Conservation (phyloP, 1,139 yeast species). For the Taphrina sp. region DNA sequence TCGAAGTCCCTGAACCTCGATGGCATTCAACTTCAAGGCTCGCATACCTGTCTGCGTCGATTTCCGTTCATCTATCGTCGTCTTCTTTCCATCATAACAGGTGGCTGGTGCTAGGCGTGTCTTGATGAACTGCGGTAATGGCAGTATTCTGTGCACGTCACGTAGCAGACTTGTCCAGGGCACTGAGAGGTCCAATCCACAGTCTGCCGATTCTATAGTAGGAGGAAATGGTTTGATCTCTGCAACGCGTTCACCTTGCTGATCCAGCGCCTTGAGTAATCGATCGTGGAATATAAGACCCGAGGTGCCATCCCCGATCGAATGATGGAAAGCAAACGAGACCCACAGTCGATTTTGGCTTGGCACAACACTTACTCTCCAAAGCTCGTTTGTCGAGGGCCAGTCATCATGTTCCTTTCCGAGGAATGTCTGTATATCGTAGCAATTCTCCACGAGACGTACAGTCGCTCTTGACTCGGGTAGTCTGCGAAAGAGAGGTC, state of each 20-base stretch:
- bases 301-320: slow-evolving; percentile 27
- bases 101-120: background rate
- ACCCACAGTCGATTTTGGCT: slow-evolving; percentile 2
- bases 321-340: slow-evolving; percentile 26
- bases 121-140: slow-evolving; percentile 7
- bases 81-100: slow-evolving; percentile 16
- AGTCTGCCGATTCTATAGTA: background rate
- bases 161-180: background rate
- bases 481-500: background rate
- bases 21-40: background rate
- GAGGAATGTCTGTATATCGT: background rate
- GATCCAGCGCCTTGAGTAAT: slow-evolving; percentile 6
- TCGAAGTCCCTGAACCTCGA: background rate
- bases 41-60: slow-evolving; percentile 6
- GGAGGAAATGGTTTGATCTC: slow-evolving; percentile 5
- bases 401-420: slow-evolving; percentile 1
- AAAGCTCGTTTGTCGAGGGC: background rate
- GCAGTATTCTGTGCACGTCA: slow-evolving; percentile 5
- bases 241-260: background rate
- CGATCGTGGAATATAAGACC: slow-evolving; percentile 31
- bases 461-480: slow-evolving; percentile 3
- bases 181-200: slow-evolving; percentile 6
- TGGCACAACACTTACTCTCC: slow-evolving; percentile 15
- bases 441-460: background rate
- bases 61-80: slow-evolving; percentile 10